Conservation (phyloP, 768 basidiomycete genomes). For the Tephrocybe sp. region DNA sequence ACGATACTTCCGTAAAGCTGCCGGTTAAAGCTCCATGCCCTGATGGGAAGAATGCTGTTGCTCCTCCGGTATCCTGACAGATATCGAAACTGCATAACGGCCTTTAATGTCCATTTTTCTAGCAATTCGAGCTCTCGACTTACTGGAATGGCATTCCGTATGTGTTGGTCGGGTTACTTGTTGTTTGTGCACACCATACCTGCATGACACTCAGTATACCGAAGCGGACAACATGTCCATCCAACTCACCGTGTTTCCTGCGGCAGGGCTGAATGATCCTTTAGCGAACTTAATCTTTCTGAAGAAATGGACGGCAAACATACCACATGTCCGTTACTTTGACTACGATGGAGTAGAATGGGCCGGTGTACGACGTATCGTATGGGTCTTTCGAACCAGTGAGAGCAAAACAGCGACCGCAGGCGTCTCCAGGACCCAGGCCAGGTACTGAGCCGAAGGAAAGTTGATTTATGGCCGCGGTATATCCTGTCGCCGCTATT, state of each 20-base stretch:
- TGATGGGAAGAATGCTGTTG: constrained; percentile 52
- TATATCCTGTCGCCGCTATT: constrained; percentile 43
- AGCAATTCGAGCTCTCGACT: constrained; percentile 14
- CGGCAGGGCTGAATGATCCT: constrained; percentile 31
- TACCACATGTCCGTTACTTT: constrained; percentile 47
- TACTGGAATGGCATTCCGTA: constrained; percentile 48
- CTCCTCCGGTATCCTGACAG: constrained; percentile 55
- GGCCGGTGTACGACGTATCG: constrained; percentile 46
- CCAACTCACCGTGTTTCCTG: constrained; percentile 37
- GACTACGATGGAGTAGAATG: constrained; percentile 53
- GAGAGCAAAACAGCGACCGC: constrained; percentile 57
- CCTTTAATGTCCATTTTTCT: background rate
- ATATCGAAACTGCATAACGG: constrained; percentile 48
- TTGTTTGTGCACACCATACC: constrained; percentile 55
- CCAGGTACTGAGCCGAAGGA: constrained; percentile 53
- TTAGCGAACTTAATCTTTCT: background rate
- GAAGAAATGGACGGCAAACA: background rate
- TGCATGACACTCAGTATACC: constrained; percentile 7
- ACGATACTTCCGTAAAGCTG: constrained; percentile 53
- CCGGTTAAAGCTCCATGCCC: constrained; percentile 58
- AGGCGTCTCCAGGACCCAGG: constrained; percentile 53
- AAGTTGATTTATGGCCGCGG: constrained; percentile 57
- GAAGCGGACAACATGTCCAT: background rate
- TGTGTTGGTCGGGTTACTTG: constrained; percentile 38
- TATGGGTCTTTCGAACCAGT: constrained; percentile 50